Percentiles rank a stretch among this genome's conserved stretches.
Evolutionary conservation across 2,329 filamentous ascomycete genomes (phyloP).

Genomic region (Malbranchea cinnamomea): DNA sequence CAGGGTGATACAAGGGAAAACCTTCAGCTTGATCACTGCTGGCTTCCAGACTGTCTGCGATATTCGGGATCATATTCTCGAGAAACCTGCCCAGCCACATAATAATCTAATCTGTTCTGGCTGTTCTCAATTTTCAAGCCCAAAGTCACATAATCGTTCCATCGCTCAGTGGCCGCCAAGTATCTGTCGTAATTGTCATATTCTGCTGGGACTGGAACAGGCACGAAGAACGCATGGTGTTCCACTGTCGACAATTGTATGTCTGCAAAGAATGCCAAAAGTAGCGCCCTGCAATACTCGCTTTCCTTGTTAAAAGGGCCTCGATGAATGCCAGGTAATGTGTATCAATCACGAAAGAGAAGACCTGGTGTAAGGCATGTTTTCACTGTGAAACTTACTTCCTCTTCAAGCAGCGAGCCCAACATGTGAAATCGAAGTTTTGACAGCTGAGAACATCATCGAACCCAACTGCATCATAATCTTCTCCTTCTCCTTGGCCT

Average conservation of each 20-base stretch:
- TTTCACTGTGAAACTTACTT: conserved; percentile 10
- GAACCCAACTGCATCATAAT: conserved; percentile 15
- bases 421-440: conserved; percentile 16
- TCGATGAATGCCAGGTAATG: conserved; percentile 9
- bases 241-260: conserved; percentile 3
- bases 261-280: conserved; percentile 8
- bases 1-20: conserved; percentile 16
- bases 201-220: conserved; percentile 3
- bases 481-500: conserved; percentile 12
- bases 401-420: conserved; percentile 17
- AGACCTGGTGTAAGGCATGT: conserved; percentile 14
- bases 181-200: conserved; percentile 8
- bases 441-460: conserved; percentile 14
- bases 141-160: conserved; percentile 15
- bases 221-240: conserved; percentile 11
- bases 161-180: conserved; percentile 10
- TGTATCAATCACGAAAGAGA: conserved; percentile 10
- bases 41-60: conserved; percentile 1
- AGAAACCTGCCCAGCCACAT: conserved; percentile 12
- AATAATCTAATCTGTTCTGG: conserved; percentile 16
- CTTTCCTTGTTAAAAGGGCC: conserved; percentile 13
- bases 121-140: conserved; percentile 12
- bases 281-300: conserved; percentile 12
- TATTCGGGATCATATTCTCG: conserved; percentile 9
- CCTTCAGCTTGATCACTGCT: too few relatives aligned